Base-by-base conservation (phyloP, 2,329 filamentous ascomycete genomes). In the Talaromyces sp. region DNA sequence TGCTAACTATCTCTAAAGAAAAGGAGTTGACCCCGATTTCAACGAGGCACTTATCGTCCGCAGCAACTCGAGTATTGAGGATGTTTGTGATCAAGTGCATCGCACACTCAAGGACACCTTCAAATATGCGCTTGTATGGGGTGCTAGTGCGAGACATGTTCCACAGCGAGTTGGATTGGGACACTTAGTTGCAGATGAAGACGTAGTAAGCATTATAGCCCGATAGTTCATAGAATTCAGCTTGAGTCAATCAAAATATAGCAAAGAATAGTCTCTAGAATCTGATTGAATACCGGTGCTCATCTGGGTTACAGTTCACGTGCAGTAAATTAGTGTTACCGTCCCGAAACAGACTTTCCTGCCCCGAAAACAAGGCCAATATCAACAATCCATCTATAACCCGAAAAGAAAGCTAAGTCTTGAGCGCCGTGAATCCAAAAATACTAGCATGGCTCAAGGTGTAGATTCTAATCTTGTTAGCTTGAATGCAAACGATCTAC, bases 51-150 rank as follows among this genome's bases (percentile, higher is more conserved):
- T 99, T 72, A 99, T 99, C 74, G 95, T 99, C 70, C 85, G 96
- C 65, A 88, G 84, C 75, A 91, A 93, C 72, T 92, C 91, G 74
- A 92, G 89, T 13, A 93, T 99, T 74, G 95, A 98, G 80, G 94
- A 99, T 78, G 95, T 99, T 10, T 99, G 95, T 78, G 95, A 99
- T 78, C 88, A 92, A 72, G 91, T 99, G 70, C 95, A 99, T 81
- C 85, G 95, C 67, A 95, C 88, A 31, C 82, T 99, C 70, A 99
- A 98, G 86, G 96, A 99, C 68, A 97, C 93, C 4, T 99, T 98
- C 85, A 99, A 98, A 83, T 97, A 98, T 81, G 96, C 95, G 3
- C 81, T 98, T 70, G 95, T 99, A 0, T 99, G 96, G 96, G 95
- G 95, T 4, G 93, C 93, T 19, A 98, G 94, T 78, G 95, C 95